Evolutionary conservation across 2,329 filamentous ascomycete genomes (phyloP).

Genomic region (Gliomastix tumulicola): DNA sequence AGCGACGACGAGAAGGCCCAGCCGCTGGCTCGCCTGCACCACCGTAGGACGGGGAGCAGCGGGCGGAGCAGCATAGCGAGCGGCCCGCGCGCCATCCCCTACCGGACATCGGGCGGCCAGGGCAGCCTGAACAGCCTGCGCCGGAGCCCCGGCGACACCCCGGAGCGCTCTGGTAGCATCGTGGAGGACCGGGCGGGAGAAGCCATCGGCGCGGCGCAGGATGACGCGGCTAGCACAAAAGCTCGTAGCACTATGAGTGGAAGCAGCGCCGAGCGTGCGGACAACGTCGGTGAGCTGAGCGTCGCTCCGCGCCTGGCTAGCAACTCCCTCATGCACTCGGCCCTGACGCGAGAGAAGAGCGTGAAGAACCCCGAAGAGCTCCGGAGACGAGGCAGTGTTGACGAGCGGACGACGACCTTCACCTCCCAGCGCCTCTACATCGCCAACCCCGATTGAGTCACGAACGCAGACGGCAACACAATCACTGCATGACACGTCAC

Average conservation of each 20-base stretch:
- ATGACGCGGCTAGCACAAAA: slow-evolving; percentile 38
- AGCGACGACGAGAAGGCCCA: slow-evolving; percentile 64
- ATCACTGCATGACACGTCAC: too few relatives aligned
- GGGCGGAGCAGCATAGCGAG: slow-evolving; percentile 62
- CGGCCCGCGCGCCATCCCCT: slow-evolving; percentile 38
- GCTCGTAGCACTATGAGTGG: slow-evolving; percentile 46
- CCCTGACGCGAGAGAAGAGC: slow-evolving; percentile 57
- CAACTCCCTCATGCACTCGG: slow-evolving; percentile 51
- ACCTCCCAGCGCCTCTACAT: slow-evolving; percentile 70
- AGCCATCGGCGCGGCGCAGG: slow-evolving; percentile 12
- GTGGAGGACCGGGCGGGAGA: slow-evolving; percentile 32
- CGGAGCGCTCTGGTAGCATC: slow-evolving; percentile 46
- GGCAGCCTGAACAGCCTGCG: slow-evolving; percentile 30
- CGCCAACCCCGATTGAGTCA: slow-evolving; percentile 71
- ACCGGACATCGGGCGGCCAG: slow-evolving; percentile 43
- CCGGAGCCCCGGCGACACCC: slow-evolving; percentile 48
- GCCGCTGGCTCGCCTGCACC: slow-evolving; percentile 43
- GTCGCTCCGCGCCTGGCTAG: slow-evolving; percentile 43
- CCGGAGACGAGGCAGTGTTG: slow-evolving; percentile 70
- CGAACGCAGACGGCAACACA: too few relatives aligned
- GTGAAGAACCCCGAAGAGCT: slow-evolving; percentile 65
- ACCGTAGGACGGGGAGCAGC: slow-evolving; percentile 68
- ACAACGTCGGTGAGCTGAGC: slow-evolving; percentile 50
- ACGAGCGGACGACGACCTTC: slow-evolving; percentile 74
- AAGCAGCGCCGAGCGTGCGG: slow-evolving; percentile 54